Evolutionary conservation across 768 basidiomycete genomes (phyloP).

Genomic region (Boletus reticulatus): DNA sequence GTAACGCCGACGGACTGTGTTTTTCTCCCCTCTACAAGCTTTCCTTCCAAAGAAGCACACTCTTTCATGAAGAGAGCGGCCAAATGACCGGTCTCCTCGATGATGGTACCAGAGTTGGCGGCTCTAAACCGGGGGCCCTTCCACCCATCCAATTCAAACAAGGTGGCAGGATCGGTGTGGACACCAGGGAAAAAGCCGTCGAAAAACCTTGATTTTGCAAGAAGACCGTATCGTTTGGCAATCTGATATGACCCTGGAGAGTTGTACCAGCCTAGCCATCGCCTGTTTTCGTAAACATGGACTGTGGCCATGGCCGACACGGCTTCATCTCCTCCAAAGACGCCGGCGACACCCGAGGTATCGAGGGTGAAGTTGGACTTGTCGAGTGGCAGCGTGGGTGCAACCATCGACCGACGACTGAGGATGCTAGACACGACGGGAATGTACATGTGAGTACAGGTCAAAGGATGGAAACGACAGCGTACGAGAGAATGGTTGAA

Average conservation of each 20-base stretch:
- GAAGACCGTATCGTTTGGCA: slow-evolving; percentile 33
- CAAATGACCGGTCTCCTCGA: slow-evolving; percentile 32
- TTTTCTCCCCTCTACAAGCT: slow-evolving; percentile 22
- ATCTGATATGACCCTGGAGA: slow-evolving; percentile 36
- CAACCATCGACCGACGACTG: slow-evolving; percentile 13
- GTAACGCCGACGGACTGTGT: slow-evolving; percentile 27
- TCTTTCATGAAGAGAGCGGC: slow-evolving; percentile 29
- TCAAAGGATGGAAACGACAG: neutral
- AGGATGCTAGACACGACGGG: slow-evolving; percentile 14
- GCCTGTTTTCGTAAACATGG: slow-evolving; percentile 33
- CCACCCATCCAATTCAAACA: slow-evolving; percentile 32
- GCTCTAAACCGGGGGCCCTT: slow-evolving; percentile 34
- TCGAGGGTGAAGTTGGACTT: slow-evolving; percentile 27
- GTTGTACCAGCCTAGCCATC: slow-evolving; percentile 39
- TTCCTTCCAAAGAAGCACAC: slow-evolving; percentile 12
- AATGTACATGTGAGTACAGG: slow-evolving; percentile 22
- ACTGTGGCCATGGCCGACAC: slow-evolving; percentile 38
- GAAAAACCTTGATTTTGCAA: slow-evolving; percentile 34
- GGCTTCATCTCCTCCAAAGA: slow-evolving; percentile 39
- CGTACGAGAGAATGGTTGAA: slow-evolving; percentile 7
- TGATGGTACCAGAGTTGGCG: slow-evolving; percentile 31
- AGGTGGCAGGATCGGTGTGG: slow-evolving; percentile 29
- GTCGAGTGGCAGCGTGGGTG: slow-evolving; percentile 12
- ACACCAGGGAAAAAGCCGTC: slow-evolving; percentile 35
- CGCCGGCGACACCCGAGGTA: slow-evolving; percentile 35